Conservation (phyloP, 1,284 basidiomycete species). For the Puccinia coronata region DNA sequence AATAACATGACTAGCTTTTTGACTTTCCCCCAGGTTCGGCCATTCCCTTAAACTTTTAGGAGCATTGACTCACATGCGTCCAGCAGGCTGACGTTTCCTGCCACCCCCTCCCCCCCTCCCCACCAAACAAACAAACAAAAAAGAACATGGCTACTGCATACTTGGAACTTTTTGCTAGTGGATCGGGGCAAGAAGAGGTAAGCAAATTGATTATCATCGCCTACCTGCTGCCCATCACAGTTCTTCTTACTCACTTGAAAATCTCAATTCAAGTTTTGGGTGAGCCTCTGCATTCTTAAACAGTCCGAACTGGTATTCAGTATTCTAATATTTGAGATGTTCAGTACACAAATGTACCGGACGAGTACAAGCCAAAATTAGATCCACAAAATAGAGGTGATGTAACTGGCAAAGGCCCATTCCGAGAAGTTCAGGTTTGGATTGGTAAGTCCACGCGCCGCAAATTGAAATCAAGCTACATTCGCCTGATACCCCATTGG, state of each 20-base stretch:
- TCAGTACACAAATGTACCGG: slow-evolving; percentile 72
- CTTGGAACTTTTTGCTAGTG: slow-evolving; percentile 44
- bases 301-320: background rate
- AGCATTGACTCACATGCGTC: background rate
- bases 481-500: background rate
- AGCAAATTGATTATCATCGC: background rate
- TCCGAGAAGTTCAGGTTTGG: slow-evolving; percentile 75
- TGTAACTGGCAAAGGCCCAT: slow-evolving; percentile 67
- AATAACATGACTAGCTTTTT: slow-evolving; percentile 7
- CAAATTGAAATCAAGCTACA: background rate
- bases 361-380: slow-evolving; percentile 66
- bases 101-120: no score
- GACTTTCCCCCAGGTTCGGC: slow-evolving; percentile 23
- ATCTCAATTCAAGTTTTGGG: slow-evolving; percentile 38
- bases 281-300: background rate
- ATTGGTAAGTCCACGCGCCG: slow-evolving; percentile 60
- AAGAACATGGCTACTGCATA: slow-evolving; percentile 44
- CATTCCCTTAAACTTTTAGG: background rate
- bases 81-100: background rate
- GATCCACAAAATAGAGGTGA: slow-evolving; percentile 61
- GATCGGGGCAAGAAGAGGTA: slow-evolving; percentile 41
- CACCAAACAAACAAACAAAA: no score
- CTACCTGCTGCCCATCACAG: background rate
- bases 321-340: slow-evolving; percentile 48
- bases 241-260: background rate